Evolutionary conservation across 345 rosid species (phyloP).

Genomic region (Adansonia digitata): DNA sequence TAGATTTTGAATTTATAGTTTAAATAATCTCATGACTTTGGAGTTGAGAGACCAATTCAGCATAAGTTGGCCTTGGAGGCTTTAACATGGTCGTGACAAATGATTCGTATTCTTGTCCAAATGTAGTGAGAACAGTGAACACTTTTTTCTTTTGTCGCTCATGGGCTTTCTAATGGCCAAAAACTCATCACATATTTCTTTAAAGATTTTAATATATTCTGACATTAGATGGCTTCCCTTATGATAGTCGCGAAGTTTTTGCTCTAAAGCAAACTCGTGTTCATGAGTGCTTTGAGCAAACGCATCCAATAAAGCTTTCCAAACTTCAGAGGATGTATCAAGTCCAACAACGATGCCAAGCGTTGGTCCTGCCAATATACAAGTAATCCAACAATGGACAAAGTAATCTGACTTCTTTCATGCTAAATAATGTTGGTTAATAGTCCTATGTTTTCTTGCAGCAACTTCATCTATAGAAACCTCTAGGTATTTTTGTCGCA

Average conservation of each 20-base stretch:
- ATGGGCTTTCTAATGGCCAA: background rate
- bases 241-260: background rate
- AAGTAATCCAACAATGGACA: background rate
- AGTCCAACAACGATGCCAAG: background rate
- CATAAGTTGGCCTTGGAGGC: background rate
- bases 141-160: too few relatives aligned
- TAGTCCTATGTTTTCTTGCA: too few relatives aligned
- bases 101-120: background rate
- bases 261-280: background rate
- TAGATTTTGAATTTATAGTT: too few relatives aligned
- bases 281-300: background rate
- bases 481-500: too few relatives aligned
- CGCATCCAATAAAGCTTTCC: background rate
- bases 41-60: background rate
- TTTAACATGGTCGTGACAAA: background rate
- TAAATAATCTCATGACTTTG: background rate
- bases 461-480: too few relatives aligned
- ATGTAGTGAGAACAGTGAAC: background rate
- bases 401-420: too few relatives aligned
- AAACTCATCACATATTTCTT: background rate
- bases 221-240: background rate
- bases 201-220: background rate
- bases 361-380: background rate
- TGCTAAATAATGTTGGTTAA: too few relatives aligned
- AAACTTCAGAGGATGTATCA: background rate